phyloP scores from a whole-genome alignment of 2,329 filamentous ascomycete genomes.

The Alternaria conjuncta region DNA sequence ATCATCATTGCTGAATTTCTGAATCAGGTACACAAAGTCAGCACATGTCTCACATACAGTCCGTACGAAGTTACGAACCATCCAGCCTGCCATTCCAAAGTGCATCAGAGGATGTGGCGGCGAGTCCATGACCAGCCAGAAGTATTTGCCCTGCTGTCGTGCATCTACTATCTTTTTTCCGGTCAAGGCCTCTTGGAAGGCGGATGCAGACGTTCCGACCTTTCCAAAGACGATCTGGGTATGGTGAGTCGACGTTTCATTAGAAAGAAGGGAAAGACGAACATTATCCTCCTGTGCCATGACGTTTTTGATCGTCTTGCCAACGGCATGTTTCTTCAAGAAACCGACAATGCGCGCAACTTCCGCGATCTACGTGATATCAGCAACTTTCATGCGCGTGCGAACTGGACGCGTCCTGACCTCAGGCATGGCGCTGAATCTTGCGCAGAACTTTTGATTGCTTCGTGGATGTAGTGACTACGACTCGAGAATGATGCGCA shows the following conservation, averaged over 20 bases:
- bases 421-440: conserved; percentile 44
- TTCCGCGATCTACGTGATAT: conserved; percentile 54
- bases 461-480: neutral
- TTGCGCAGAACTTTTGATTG: neutral
- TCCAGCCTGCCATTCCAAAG: conserved; percentile 78
- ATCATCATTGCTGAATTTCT: conserved; percentile 77
- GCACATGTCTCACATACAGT: neutral
- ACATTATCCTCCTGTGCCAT: conserved; percentile 74
- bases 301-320: conserved; percentile 76
- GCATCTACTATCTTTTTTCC: conserved; percentile 76
- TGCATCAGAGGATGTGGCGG: conserved; percentile 90
- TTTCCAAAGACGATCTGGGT: conserved; percentile 81
- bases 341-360: conserved; percentile 88
- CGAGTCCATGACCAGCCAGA: conserved; percentile 81
- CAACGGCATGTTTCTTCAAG: conserved; percentile 81
- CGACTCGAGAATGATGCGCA: neutral
- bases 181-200: conserved; percentile 74
- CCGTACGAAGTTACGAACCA: neutral
- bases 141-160: conserved; percentile 94
- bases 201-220: conserved; percentile 77
- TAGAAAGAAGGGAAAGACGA: neutral
- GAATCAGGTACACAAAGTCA: neutral
- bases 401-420: conserved; percentile 23
- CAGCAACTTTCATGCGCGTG: conserved; percentile 5
- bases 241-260: neutral